Base-by-base conservation (phyloP, 2,329 filamentous ascomycete genomes). In the Aureobasidium sp. region DNA sequence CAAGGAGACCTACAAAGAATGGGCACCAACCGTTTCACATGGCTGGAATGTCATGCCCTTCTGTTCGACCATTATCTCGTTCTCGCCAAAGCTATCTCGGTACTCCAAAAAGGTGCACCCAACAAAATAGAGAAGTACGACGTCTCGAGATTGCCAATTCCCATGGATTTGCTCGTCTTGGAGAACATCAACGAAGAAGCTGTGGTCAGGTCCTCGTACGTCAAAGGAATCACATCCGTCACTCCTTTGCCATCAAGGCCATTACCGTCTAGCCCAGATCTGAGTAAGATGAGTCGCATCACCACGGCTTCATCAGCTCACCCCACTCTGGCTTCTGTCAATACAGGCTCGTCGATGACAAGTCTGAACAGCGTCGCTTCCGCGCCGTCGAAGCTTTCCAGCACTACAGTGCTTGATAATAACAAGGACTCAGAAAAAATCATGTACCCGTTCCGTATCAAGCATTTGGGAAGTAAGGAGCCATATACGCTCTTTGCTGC, bases 11-110 rank as follows among this genome's bases (percentile, higher is more conserved):
- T 99, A 62, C 91, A 95, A 72, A 83, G 94, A 65, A 88, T 91
- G 78, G 91, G 93, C 61, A 90, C 87, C 47, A 95, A 90, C 72
- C 86, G 91, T 62, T 94, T 97, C 71, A 88, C 87, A 65, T 96
- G 93, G 88, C 86, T 97, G 8, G 94, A 99, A 69, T 95, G 90
- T 0, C 91, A 97, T 72, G 91, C 90, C 2, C 82, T 99, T 49
- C 81, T 99, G 0, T 97, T 99, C 70, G 95, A 99, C 70, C 92
- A 99, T 75, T 99, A 97, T 73, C 82, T 99, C 40, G 92, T 99
- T 37, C 78, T 99, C 48, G 89, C 94, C 42, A 99, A 99, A 78
- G 69, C 68, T 1, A 50, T 65, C n/a, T 81, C 79, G 6, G 81
- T 90, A 8, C 80, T 86, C 3, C 79, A 82, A 12, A 79, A 85